A percentile compares a stretch with the other conserved stretches of the same genome.
phyloP scores from a whole-genome alignment of 352 stramenopile genomes.

The Globisporangium middletonii region DNA sequence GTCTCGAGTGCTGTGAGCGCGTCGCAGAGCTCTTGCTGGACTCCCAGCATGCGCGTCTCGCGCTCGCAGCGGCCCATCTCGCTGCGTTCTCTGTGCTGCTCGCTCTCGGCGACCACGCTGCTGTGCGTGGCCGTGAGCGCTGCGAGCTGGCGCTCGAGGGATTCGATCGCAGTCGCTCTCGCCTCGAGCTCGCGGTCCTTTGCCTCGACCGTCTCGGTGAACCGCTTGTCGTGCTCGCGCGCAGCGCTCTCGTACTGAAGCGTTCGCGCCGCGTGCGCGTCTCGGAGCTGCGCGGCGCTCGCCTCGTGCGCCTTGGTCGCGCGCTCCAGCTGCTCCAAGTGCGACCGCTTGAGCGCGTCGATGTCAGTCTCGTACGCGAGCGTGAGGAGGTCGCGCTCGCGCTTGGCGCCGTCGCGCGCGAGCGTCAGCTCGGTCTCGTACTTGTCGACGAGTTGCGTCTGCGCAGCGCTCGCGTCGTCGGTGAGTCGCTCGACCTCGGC shows the following conservation, averaged over 20 bases:
- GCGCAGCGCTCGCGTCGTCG: conserved; percentile 14
- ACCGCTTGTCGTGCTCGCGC: conserved; percentile 32
- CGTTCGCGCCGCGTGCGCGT: conserved; percentile 31
- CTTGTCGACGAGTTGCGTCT: conserved; percentile 6
- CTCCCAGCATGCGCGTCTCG: conserved; percentile 20
- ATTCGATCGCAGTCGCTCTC: conserved; percentile 13
- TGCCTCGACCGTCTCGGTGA: conserved; percentile 16
- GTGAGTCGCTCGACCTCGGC: conserved; percentile 16
- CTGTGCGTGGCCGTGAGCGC: conserved; percentile 13
- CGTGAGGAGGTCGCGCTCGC: conserved; percentile 16
- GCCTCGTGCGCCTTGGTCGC: conserved; percentile 20
- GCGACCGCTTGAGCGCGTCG: conserved; percentile 26
- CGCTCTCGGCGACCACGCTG: conserved; percentile 13
- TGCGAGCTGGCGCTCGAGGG: conserved; percentile 19
- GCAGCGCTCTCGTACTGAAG: conserved; percentile 38
- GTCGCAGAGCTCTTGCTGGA: conserved; percentile 17
- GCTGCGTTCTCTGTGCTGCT: conserved; percentile 23
- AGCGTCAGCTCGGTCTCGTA: conserved; percentile 12
- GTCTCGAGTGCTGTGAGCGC: conserved; percentile 20
- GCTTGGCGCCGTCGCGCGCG: conserved; percentile 9
- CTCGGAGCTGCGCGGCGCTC: conserved; percentile 31
- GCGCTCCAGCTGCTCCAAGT: conserved; percentile 31
- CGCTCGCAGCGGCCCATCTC: conserved; percentile 36
- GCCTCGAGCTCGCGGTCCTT: conserved; percentile 21
- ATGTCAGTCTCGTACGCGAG: conserved; percentile 49